Conservation (phyloP, 1,139 yeast genomes). For the Meyerozyma sp. region DNA sequence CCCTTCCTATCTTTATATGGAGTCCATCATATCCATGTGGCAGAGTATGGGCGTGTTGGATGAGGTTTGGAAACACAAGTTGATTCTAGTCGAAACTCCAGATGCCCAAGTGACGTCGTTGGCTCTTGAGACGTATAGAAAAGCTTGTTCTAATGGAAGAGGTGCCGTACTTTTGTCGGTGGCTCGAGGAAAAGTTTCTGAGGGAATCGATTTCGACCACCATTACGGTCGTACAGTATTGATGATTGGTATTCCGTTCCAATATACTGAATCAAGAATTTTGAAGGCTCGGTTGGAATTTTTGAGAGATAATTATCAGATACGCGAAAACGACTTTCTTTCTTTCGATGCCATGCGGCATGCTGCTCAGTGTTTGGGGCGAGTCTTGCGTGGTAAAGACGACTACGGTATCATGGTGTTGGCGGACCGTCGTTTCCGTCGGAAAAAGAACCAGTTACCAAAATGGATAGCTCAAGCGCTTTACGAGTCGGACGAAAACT, state of each 20-base stretch:
- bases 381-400: conserved; percentile 95
- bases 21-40: conserved; percentile 96
- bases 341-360: conserved; percentile 99
- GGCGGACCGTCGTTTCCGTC: conserved; percentile 88
- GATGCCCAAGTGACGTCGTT: conserved; percentile 97
- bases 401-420: conserved; percentile 98
- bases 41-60: conserved; percentile 96
- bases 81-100: conserved; percentile 96
- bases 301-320: conserved; percentile 85
- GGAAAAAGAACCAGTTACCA: conserved; percentile 84
- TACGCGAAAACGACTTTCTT: conserved; percentile 86
- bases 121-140: conserved; percentile 91
- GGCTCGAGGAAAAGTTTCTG: conserved; percentile 98
- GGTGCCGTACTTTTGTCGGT: conserved; percentile 95
- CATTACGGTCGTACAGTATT: conserved; percentile 96
- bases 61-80: conserved; percentile 96
- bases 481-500: conserved; percentile 82
- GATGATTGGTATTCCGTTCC: conserved; percentile 99
- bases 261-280: conserved; percentile 94
- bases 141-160: conserved; percentile 95
- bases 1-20: conserved; percentile 96
- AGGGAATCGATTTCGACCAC: conserved; percentile 98
- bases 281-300: conserved; percentile 92
- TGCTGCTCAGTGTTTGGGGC: conserved; percentile 97
- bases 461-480: conserved; percentile 96